Percentiles rank a stretch among this genome's conserved stretches.
phyloP scores from a whole-genome alignment of 2,329 filamentous ascomycete genomes.

The Zymoseptoria brevis region DNA sequence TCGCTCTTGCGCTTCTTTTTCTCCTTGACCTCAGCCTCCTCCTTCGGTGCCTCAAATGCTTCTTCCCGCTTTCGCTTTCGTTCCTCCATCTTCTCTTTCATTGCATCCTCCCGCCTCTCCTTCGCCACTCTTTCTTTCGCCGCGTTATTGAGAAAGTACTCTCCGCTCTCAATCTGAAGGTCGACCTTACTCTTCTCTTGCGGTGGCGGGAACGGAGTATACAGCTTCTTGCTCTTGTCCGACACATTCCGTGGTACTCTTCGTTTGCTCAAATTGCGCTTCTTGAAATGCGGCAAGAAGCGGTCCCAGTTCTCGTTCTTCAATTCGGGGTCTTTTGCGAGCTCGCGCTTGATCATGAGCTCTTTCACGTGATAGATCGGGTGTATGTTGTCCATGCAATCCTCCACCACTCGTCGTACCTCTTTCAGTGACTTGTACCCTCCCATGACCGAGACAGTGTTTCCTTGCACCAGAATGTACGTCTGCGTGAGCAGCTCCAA shows the following conservation, averaged over 20 bases:
- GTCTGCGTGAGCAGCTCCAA: slow-evolving; percentile 84
- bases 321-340: slow-evolving; percentile 80
- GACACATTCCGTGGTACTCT: slow-evolving; percentile 74
- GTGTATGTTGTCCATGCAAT: slow-evolving; percentile 94
- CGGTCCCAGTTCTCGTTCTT: slow-evolving; percentile 88
- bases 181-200: slow-evolving; percentile 99
- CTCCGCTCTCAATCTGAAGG: slow-evolving; percentile 92
- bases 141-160: slow-evolving; percentile 91
- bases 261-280: slow-evolving; percentile 77
- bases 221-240: slow-evolving; percentile 88
- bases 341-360: slow-evolving; percentile 86
- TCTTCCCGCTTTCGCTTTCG: slow-evolving; percentile 77
- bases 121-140: slow-evolving; percentile 78
- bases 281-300: slow-evolving; percentile 96
- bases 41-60: slow-evolving; percentile 81
- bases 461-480: slow-evolving; percentile 93
- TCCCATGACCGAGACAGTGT: slow-evolving; percentile 88
- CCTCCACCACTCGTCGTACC: slow-evolving; percentile 77
- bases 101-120: slow-evolving; percentile 74
- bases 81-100: slow-evolving; percentile 79
- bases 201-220: slow-evolving; percentile 93
- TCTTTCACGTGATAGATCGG: slow-evolving; percentile 91
- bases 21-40: slow-evolving; percentile 48
- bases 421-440: slow-evolving; percentile 90
- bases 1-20: slow-evolving; percentile 41